Conservation (phyloP, 805 yeast genomes). For the Cephaloascus albidus region DNA sequence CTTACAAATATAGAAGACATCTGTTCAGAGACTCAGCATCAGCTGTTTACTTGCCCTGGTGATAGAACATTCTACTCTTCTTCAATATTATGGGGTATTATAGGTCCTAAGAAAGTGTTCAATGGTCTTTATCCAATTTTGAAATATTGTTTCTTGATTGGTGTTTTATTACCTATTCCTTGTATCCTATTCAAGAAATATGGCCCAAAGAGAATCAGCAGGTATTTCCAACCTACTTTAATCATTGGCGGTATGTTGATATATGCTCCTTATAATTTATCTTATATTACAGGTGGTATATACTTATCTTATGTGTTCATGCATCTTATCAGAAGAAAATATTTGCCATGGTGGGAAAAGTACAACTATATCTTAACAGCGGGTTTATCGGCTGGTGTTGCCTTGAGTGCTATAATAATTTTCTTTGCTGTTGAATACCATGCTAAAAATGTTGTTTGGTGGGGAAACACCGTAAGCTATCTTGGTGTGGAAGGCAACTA, state of each 20-base stretch:
- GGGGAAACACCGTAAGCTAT: constrained; percentile 29
- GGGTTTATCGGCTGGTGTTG: constrained; percentile 34
- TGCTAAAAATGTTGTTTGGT: constrained; percentile 21
- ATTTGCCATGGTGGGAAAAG: constrained; percentile 34
- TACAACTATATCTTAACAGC: constrained; percentile 32
- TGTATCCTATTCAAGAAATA: background rate
- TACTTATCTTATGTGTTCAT: constrained; percentile 33
- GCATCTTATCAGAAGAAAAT: constrained; percentile 25
- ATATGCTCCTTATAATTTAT: constrained; percentile 42
- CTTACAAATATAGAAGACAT: constrained; percentile 18
- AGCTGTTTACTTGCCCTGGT: constrained; percentile 30
- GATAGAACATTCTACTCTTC: constrained; percentile 28
- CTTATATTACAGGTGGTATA: constrained; percentile 52
- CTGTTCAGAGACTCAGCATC: constrained; percentile 22
- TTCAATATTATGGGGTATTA: constrained; percentile 42
- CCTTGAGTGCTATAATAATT: constrained; percentile 28
- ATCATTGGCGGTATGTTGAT: constrained; percentile 31
- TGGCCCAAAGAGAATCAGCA: background rate
- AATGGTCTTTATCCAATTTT: constrained; percentile 29
- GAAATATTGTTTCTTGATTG: constrained; percentile 32
- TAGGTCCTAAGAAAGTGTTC: constrained; percentile 36
- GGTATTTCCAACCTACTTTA: constrained; percentile 30
- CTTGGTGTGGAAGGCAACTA: constrained; percentile 26
- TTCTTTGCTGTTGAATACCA: constrained; percentile 23
- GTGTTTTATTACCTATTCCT: constrained; percentile 6